These are phyloP conservation scores for Xylariales sp. DNA, from an alignment of 2,329 filamentous ascomycete genomes.

Conservation along the genomic window DNA sequence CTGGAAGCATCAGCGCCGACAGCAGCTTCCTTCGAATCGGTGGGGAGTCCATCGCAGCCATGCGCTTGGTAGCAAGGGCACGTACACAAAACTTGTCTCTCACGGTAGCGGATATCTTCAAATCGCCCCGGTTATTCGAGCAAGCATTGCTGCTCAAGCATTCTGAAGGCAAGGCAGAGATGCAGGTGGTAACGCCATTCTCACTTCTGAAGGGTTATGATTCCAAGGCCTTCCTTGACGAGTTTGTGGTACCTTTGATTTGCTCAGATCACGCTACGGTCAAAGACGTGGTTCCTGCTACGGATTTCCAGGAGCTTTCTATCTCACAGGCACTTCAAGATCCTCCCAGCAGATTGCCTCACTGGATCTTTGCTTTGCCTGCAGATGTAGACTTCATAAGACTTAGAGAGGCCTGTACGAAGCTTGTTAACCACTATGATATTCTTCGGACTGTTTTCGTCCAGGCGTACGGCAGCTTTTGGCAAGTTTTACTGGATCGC, in stretches of 20 bases:
- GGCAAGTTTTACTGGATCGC: background rate
- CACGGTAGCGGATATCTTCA: slow-evolving; percentile 7
- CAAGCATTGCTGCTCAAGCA: slow-evolving; percentile 1
- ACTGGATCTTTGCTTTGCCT: slow-evolving; percentile 7
- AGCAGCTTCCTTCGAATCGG: background rate
- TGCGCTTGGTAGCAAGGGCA: slow-evolving; percentile 32
- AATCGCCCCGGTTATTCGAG: slow-evolving; percentile 3
- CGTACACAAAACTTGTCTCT: slow-evolving; percentile 4
- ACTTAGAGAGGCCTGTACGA: background rate
- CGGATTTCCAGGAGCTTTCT: slow-evolving; percentile 4
- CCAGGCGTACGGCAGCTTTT: background rate
- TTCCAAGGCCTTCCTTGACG: background rate
- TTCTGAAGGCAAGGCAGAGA: background rate
- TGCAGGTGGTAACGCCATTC: background rate
- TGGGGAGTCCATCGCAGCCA: background rate
- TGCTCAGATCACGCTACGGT: background rate
- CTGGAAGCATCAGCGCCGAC: background rate
- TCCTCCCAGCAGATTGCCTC: slow-evolving; percentile 1
- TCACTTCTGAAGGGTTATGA: background rate
- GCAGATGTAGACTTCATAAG: slow-evolving; percentile 1
- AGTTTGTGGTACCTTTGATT: background rate
- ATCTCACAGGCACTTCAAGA: slow-evolving; percentile 3
- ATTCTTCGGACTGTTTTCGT: slow-evolving; percentile 4
- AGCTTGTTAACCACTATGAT: slow-evolving; percentile 1
- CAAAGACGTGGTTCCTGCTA: slow-evolving; percentile 5